Evolutionary conservation across 176 grass and related monocot genomes (phyloP), one percentile per base, ranked within the genome.

Genomic region (Eragrostis curvula): DNA sequence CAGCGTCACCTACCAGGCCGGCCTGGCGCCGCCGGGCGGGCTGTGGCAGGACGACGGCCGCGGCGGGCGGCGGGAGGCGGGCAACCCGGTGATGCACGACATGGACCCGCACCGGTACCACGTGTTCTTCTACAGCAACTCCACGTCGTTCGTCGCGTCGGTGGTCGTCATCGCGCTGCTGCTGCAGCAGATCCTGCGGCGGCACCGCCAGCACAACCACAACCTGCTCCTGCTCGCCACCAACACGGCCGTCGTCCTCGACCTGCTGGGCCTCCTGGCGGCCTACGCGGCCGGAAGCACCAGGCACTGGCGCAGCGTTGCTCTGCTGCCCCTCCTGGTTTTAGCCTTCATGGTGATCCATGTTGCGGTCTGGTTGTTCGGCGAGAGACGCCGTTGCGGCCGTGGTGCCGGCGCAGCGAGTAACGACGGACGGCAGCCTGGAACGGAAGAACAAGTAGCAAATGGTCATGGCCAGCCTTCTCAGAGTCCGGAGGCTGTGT

Each of bases 251-350:
- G 32, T 79, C 1, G 45, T 66, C 6, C 60, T 79, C 0, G 87
- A 89, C 66, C 6, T 89, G 58, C 21, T 84, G 1, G 61, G 81
- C 5, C 83, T 89, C 59, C 53, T 86, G 23, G 74, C 21, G 15
- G 75, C 83, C 29, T 86, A 79, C 62, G 83, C 74, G 0, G 51
- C 65, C 0, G 83, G 83, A 25, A 63, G 64, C 74, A 71, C 50
- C 10, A 55, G 75, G 8, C 9, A 45, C 0, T 9, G 68, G 16
- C 7, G 11, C 5, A 48, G 18, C 24, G 24, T 66, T 17, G 23
- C 11, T 3, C 65, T 79, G 21, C 78, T 85, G 12, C 6, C 46
- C 28, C 61, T 50, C 13, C 48, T 50, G 12, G 60, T 47, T 55
- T 79, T 16, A 14, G 14, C 1, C 7, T 5, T 18, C 6, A 56